A percentile compares a stretch with the other conserved stretches of the same genome.
These are phyloP conservation scores for Takashimella tepidaria DNA, from an alignment of 1,284 basidiomycete species.

Conservation along the genomic window DNA sequence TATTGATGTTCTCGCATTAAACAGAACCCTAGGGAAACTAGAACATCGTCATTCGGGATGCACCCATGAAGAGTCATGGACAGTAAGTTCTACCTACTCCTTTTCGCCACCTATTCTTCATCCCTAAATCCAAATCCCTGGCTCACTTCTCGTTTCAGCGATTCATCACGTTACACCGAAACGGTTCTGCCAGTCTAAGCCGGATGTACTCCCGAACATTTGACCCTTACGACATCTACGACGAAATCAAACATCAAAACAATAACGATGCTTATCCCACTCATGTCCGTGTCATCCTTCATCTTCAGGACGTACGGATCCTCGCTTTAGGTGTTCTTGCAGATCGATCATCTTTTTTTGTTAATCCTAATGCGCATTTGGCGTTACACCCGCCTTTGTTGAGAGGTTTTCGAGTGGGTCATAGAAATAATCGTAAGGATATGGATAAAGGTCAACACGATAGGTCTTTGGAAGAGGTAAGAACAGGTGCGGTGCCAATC, in stretches of 20 bases:
- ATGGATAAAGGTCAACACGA: no score
- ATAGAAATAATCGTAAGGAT: no score
- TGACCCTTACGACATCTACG: constrained; percentile 41
- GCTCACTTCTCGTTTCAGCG: constrained; percentile 18
- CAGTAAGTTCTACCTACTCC: constrained; percentile 31
- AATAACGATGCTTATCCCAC: constrained; percentile 34
- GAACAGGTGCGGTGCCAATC: no score
- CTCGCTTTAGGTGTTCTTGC: constrained; percentile 35
- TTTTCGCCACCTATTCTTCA: not conserved
- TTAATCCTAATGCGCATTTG: constrained; percentile 42
- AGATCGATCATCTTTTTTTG: constrained; percentile 27
- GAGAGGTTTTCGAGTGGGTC: no score
- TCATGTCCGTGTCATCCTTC: constrained; percentile 32
- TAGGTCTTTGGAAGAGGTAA: no score
- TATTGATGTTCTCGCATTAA: not conserved
- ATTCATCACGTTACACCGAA: constrained; percentile 42
- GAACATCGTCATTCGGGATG: constrained; percentile 39
- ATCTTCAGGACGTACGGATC: constrained; percentile 42
- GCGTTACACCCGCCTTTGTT: constrained; percentile 42
- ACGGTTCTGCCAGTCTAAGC: constrained; percentile 40
- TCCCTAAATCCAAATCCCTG: not conserved
- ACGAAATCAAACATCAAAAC: constrained; percentile 41
- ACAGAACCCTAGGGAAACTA: constrained; percentile 30
- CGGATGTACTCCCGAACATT: constrained; percentile 42
- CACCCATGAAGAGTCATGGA: constrained; percentile 44